These are phyloP conservation scores for Hypoxylon sp. DNA, from an alignment of 2,329 filamentous ascomycete species.

Conservation along the genomic window DNA sequence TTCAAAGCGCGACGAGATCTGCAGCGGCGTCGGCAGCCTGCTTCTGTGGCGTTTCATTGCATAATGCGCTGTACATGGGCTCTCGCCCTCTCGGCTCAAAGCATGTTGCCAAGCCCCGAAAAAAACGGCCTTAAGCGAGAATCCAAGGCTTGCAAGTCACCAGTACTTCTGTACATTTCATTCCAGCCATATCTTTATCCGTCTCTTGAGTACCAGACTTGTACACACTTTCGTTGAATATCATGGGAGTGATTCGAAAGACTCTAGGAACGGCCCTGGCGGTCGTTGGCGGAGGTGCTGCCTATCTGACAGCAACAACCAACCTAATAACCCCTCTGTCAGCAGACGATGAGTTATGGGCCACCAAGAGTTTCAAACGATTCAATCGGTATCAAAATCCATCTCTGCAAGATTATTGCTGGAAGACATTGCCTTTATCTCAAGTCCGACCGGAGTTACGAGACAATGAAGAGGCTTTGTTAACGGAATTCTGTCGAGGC, in stretches of 20 bases:
- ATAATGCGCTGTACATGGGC: background rate
- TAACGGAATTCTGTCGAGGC: constrained; percentile 38
- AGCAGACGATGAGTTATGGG: constrained; percentile 36
- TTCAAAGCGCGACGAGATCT: background rate
- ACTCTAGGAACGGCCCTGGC: constrained; percentile 17
- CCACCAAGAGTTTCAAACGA: constrained; percentile 21
- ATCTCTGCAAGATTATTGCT: constrained; percentile 34
- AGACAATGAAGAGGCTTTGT: constrained; percentile 37
- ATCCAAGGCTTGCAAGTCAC: background rate
- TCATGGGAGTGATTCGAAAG: constrained; percentile 35
- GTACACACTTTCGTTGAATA: constrained; percentile 1
- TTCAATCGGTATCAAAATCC: constrained; percentile 39
- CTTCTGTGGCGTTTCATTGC: constrained; percentile 15
- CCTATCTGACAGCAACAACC: constrained; percentile 34
- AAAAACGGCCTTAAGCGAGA: constrained; percentile 10
- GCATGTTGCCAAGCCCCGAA: constrained; percentile 15
- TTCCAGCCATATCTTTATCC: background rate
- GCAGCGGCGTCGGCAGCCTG: background rate
- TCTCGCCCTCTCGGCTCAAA: constrained; percentile 20
- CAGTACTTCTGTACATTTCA: background rate
- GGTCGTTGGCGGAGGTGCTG: constrained; percentile 6
- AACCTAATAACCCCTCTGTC: constrained; percentile 36
- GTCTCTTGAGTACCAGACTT: background rate
- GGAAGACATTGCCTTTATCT: constrained; percentile 40
- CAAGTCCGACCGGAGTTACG: constrained; percentile 41